A percentile compares a stretch with the other conserved stretches of the same genome.
These are phyloP conservation scores for Penicillium pancosmium DNA, from an alignment of 495 filamentous ascomycete species.

Conservation along the genomic window DNA sequence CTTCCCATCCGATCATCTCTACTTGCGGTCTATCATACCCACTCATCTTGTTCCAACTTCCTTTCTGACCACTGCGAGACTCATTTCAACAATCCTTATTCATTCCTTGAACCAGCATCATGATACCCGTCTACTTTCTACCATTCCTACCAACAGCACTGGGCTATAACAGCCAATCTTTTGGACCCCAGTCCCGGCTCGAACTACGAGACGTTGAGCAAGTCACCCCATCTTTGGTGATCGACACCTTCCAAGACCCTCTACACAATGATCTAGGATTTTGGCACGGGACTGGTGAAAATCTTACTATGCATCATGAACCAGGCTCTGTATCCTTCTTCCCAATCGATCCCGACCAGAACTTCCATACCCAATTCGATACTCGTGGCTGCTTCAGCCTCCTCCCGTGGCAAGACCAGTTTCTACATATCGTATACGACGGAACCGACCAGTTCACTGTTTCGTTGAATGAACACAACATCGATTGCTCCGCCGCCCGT, in stretches of 20 bases:
- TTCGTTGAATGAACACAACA: constrained; percentile 73
- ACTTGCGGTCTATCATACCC: no score
- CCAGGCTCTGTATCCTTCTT: constrained; percentile 57
- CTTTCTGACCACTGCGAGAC: no score
- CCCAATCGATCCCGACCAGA: constrained; percentile 68
- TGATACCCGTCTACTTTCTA: background rate
- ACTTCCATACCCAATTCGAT: constrained; percentile 68
- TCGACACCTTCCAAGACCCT: constrained; percentile 64
- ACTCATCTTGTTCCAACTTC: no score
- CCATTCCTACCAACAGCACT: constrained; percentile 5
- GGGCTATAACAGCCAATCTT: constrained; percentile 5
- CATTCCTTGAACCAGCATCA: no score
- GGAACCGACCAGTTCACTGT: constrained; percentile 70
- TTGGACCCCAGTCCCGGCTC: constrained; percentile 9
- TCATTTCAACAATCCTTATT: no score
- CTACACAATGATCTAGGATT: constrained; percentile 65
- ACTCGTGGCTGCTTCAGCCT: constrained; percentile 62
- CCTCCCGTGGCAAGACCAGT: constrained; percentile 51
- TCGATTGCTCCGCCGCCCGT: constrained; percentile 56
- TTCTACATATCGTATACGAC: constrained; percentile 72
- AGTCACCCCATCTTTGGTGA: constrained; percentile 47
- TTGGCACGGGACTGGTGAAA: constrained; percentile 73
- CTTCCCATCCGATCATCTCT: no score
- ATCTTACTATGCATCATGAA: constrained; percentile 54
- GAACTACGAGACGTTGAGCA: constrained; percentile 10